Conservation (phyloP, 306 rosid species). For the Purshia tridentata region DNA sequence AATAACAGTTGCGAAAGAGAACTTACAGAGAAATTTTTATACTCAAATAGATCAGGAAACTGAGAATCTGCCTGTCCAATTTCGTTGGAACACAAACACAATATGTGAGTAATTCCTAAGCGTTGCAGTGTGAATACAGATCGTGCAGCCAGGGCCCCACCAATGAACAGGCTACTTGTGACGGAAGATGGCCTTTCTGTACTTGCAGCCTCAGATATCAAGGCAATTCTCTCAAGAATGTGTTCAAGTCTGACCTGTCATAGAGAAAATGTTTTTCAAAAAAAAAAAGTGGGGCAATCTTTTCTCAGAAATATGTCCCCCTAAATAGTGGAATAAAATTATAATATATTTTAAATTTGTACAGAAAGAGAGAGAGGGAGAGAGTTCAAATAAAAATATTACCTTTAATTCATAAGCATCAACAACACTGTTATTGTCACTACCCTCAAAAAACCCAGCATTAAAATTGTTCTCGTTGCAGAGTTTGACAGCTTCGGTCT, state of each 20-base stretch:
- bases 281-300: constrained; percentile 4
- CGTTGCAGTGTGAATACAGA: constrained; percentile 81
- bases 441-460: constrained; percentile 91
- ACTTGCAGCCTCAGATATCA: constrained; percentile 93
- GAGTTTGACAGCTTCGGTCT: constrained; percentile 75
- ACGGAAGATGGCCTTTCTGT: constrained; percentile 83
- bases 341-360: constrained; percentile 1
- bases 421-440: constrained; percentile 69
- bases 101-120: constrained; percentile 73
- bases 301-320: constrained; percentile 3
- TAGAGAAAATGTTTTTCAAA: neutral
- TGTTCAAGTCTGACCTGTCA: constrained; percentile 93
- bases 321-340: constrained; percentile 8
- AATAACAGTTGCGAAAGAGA: neutral
- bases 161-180: constrained; percentile 67
- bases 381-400: constrained; percentile 11
- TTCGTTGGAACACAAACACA: constrained; percentile 92
- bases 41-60: constrained; percentile 70
- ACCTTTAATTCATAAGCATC: constrained; percentile 99
- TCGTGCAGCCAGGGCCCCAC: constrained; percentile 92
- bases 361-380: neutral
- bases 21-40: constrained; percentile 82
- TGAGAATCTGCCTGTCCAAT: constrained; percentile 96
- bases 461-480: constrained; percentile 92
- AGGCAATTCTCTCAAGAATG: constrained; percentile 84